Conservation (phyloP, 345 rosid genomes). For the Corchorus olitorius region DNA sequence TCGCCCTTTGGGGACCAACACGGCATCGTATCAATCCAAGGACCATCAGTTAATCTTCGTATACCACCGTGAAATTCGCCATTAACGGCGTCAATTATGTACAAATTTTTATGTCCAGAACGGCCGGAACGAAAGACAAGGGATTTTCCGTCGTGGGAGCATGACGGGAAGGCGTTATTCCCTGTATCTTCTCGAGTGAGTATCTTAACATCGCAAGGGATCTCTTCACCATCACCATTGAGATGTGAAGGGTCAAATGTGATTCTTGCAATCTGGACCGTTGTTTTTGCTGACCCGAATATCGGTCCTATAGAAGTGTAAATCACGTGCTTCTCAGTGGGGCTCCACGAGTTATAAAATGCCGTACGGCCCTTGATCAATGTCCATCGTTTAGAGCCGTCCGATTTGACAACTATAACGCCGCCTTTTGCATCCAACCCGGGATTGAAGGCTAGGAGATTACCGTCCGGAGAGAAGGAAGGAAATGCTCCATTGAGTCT, state of each 20-base stretch:
- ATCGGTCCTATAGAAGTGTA: slow-evolving; percentile 82
- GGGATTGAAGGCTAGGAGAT: slow-evolving; percentile 55
- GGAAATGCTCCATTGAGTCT: slow-evolving; percentile 79
- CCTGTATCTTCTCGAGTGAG: slow-evolving; percentile 72
- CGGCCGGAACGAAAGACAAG: slow-evolving; percentile 84
- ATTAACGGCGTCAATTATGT: slow-evolving; percentile 55
- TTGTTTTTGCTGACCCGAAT: slow-evolving; percentile 43
- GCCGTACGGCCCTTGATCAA: slow-evolving; percentile 62
- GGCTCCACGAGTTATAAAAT: slow-evolving; percentile 86
- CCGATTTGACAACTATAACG: slow-evolving; percentile 53
- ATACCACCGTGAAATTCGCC: slow-evolving; percentile 60
- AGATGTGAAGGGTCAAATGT: slow-evolving; percentile 47
- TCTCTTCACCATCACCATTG: slow-evolving; percentile 41
- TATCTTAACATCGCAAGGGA: slow-evolving; percentile 60
- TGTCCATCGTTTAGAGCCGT: slow-evolving; percentile 84
- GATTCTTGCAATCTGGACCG: slow-evolving; percentile 85
- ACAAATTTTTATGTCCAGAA: slow-evolving; percentile 71
- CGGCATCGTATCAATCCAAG: slow-evolving; percentile 92
- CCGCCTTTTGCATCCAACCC: slow-evolving; percentile 48
- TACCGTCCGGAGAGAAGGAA: slow-evolving; percentile 61
- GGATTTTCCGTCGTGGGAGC: slow-evolving; percentile 82
- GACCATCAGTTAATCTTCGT: slow-evolving; percentile 67
- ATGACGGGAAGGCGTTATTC: slow-evolving; percentile 90
- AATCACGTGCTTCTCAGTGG: slow-evolving; percentile 63
- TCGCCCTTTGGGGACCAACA: slow-evolving; percentile 80